phyloP scores from a whole-genome alignment of 169 alveolate genomes.

The Plasmodium billcollinsi region DNA sequence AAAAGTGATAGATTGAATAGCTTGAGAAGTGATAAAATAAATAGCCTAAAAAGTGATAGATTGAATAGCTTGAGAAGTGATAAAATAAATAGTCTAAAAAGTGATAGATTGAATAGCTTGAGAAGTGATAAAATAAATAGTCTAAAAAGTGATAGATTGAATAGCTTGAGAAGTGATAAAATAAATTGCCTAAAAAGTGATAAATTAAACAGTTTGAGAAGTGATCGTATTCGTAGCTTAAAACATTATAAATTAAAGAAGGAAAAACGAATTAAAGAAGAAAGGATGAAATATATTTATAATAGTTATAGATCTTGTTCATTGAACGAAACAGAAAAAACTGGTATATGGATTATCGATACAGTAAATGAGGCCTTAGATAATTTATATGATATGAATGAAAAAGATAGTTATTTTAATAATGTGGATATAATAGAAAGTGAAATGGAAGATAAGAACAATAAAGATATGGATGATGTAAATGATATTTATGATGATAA shows the following conservation, averaged over 20 bases:
- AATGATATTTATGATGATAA: not conserved
- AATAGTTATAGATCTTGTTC: constrained; percentile 1
- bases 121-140: no score
- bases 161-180: no score
- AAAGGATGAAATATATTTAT: constrained; percentile 14
- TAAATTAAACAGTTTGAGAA: no score
- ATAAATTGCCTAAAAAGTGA: no score
- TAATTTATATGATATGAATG: constrained; percentile 25
- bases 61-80: no score
- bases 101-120: no score
- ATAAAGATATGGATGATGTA: not conserved
- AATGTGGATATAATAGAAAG: not conserved
- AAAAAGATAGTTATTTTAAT: constrained; percentile 6
- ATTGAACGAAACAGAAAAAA: constrained; percentile 24
- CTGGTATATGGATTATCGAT: constrained; percentile 43
- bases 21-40: no score
- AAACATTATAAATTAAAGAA: not conserved
- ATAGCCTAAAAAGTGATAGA: no score
- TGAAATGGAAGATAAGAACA: not conserved
- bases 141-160: no score
- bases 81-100: no score
- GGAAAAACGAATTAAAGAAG: not conserved
- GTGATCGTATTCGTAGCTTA: not conserved
- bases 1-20: no score
- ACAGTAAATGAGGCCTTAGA: constrained; percentile 35